A percentile compares a stretch with the other conserved stretches of the same genome.
Conservation (phyloP, 2,329 filamentous ascomycete species). For the Aureobasidium sp. region DNA sequence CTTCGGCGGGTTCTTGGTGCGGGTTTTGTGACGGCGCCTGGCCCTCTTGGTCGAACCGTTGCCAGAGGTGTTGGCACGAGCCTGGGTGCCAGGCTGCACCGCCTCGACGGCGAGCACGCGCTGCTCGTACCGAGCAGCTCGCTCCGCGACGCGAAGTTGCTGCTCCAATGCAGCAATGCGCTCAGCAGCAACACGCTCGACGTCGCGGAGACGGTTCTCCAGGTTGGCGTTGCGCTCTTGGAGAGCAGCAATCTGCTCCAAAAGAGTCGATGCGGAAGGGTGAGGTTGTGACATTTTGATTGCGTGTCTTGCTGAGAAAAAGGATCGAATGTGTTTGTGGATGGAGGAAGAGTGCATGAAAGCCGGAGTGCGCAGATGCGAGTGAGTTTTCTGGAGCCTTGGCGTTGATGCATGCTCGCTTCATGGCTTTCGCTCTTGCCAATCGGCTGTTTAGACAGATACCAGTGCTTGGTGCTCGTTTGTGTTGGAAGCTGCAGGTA, state of each 20-base stretch:
- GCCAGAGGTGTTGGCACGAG: neutral
- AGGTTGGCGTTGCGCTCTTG: too few species aligned
- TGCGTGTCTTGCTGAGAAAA: neutral
- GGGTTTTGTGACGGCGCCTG: too few species aligned
- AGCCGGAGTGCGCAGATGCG: neutral
- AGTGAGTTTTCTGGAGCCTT: neutral
- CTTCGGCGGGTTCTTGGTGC: too few species aligned
- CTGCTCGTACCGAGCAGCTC: neutral
- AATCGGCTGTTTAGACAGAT: too few species aligned
- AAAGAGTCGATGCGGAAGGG: neutral
- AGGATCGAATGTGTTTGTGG: neutral
- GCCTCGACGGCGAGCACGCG: too few species aligned
- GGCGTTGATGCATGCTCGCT: neutral
- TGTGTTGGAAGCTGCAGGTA: too few species aligned
- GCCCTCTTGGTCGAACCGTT: neutral
- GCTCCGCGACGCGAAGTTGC: neutral
- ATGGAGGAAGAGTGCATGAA: neutral
- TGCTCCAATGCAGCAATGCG: neutral
- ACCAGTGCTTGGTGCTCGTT: neutral
- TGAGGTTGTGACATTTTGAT: neutral
- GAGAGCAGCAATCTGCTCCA: too few species aligned
- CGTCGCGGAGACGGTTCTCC: too few species aligned
- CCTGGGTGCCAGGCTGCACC: too few species aligned
- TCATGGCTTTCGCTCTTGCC: neutral
- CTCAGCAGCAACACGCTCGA: neutral